phyloP scores from a whole-genome alignment of 202 grass and related monocot genomes.

The Miscanthus sacchariflorus region DNA sequence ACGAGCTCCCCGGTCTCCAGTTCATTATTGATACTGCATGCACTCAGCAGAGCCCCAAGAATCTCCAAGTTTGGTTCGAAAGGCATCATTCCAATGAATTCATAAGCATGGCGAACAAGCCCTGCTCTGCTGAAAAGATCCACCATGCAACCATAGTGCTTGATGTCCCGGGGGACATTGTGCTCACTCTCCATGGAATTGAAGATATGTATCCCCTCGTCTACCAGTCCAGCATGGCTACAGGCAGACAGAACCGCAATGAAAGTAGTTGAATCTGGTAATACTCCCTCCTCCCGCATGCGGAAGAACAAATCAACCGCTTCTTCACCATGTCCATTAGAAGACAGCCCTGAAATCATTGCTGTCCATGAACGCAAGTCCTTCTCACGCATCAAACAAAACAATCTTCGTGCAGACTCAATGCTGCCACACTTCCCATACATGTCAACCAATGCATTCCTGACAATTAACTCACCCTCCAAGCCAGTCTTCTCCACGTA shows the following conservation, averaged over 20 bases:
- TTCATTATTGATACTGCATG: slow-evolving; percentile 63
- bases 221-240: slow-evolving; percentile 77
- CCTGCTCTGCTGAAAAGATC: slow-evolving; percentile 81
- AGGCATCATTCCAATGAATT: slow-evolving; percentile 62
- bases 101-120: slow-evolving; percentile 56
- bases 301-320: slow-evolving; percentile 46
- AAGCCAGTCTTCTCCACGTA: slow-evolving; percentile 60
- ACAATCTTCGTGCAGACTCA: slow-evolving; percentile 46
- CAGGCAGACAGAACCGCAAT: slow-evolving; percentile 72
- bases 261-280: slow-evolving; percentile 70
- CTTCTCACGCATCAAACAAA: slow-evolving; percentile 56
- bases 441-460: slow-evolving; percentile 62
- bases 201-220: slow-evolving; percentile 65
- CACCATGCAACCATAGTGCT: slow-evolving; percentile 80
- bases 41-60: slow-evolving; percentile 67
- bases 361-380: slow-evolving; percentile 76
- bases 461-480: slow-evolving; percentile 54
- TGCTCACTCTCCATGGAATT: slow-evolving; percentile 62
- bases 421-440: slow-evolving; percentile 74
- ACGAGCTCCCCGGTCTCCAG: slow-evolving; percentile 70
- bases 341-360: slow-evolving; percentile 67
- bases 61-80: slow-evolving; percentile 65
- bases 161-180: slow-evolving; percentile 52
- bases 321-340: slow-evolving; percentile 60
- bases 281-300: slow-evolving; percentile 43